Evolutionary conservation across 495 filamentous ascomycete species (phyloP).

Genomic region (Penicillium herquei): DNA sequence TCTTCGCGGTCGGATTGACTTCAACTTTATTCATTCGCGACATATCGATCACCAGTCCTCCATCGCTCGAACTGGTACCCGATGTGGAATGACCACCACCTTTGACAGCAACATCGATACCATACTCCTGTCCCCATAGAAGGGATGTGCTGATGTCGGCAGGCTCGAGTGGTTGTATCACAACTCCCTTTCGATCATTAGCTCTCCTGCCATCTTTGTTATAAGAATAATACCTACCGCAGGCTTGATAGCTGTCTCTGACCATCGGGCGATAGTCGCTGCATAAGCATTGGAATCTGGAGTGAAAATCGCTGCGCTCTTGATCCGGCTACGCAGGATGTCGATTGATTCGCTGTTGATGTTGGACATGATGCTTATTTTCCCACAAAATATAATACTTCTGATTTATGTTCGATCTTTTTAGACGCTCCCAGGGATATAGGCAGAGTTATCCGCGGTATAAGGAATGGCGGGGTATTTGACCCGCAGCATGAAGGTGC

Average conservation of each 20-base stretch:
- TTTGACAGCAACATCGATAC: conserved; percentile 47
- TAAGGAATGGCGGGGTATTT: background rate
- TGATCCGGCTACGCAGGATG: conserved; percentile 20
- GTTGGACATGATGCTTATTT: conserved; percentile 8
- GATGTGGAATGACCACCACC: conserved; percentile 54
- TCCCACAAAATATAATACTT: too few relatives aligned
- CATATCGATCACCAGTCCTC: conserved; percentile 56
- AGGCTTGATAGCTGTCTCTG: conserved; percentile 31
- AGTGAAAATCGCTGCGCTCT: conserved; percentile 23
- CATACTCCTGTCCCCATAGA: conserved; percentile 41
- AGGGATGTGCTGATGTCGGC: conserved; percentile 41
- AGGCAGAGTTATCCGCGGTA: background rate
- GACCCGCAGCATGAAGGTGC: background rate
- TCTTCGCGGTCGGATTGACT: conserved; percentile 42
- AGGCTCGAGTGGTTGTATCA: conserved; percentile 36
- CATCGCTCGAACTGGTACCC: conserved; percentile 47
- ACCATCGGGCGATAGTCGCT: conserved; percentile 36
- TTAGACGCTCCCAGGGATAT: too few relatives aligned
- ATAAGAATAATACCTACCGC: conserved; percentile 22
- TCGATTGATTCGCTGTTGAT: conserved; percentile 17
- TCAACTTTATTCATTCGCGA: conserved; percentile 48
- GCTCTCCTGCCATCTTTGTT: too few relatives aligned
- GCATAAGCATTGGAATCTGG: conserved; percentile 31
- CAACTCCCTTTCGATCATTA: conserved; percentile 28
- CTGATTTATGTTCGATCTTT: background rate